Base-by-base conservation (phyloP, 2,329 filamentous ascomycete species). In the Fusarium vanettenii region DNA sequence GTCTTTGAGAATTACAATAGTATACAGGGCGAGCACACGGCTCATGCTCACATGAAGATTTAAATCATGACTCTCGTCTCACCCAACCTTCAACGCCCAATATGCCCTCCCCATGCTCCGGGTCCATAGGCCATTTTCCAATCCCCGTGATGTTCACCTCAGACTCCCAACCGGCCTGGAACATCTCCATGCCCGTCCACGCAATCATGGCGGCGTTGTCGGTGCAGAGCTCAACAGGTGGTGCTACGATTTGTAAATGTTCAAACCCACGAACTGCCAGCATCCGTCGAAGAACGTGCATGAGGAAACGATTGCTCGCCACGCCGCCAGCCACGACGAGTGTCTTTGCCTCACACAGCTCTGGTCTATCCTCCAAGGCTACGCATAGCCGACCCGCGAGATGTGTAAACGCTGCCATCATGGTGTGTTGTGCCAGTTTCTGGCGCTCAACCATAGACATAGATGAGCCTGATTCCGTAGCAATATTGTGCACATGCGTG, bases 141-240 rank as follows among this genome's bases (percentile, higher is more conserved):
- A 93, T 80, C 3, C 92, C 88, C 56, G 88, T 81, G 66, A 92
- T 88, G 27, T 85, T 87, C 66, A 95, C 79, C 22, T 89, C 88
- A 10, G 91, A 92, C 68, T 86, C 84, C 87, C 90, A 95, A 0
- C 96, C 95, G 1, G 89, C 90, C 82, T 93, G 89, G 79, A 90
- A 98, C 95, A 99, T 98, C 84, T 98, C 95, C 75, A 95, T 89
- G 0, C 93, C 97, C 1, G 95, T 88, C 96, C 97, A 98, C 2
- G 93, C 96, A 81, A 98, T 95, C 97, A 99, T 99, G 57, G 95
- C 94, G 14, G 97, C 97, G 82, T 99, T 98, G 80, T 99, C 97
- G 0, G 95, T 98, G 80, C 97, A 98, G 63, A 96, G 87, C 48
- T 87, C 86, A 11, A 90, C 83, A 4, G 95, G 95, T n/a, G 97